A percentile compares a stretch with the other conserved stretches of the same genome.
phyloP scores from a whole-genome alignment of 768 basidiomycete genomes.

The Psilocybe cyanescens region DNA sequence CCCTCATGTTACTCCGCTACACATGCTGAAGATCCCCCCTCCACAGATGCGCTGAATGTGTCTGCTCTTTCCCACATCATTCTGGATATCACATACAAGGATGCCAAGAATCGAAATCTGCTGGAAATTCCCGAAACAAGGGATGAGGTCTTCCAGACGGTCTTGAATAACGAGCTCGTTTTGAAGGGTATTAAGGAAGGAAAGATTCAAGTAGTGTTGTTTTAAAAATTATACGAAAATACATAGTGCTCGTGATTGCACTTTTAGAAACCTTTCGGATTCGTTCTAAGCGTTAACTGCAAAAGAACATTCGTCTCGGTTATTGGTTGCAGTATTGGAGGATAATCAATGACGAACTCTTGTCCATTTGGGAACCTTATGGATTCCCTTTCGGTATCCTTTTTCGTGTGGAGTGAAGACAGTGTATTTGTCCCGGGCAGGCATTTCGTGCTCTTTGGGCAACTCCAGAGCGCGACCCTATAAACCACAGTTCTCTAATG shows the following conservation, averaged over 20 bases:
- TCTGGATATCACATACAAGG: slow-evolving; percentile 74
- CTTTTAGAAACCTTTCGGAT: slow-evolving; percentile 88
- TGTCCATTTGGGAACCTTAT: slow-evolving; percentile 98
- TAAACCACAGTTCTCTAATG: slow-evolving; percentile 1
- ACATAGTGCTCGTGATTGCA: slow-evolving; percentile 14
- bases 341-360: slow-evolving; percentile 55
- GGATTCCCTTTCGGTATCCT: slow-evolving; percentile 92
- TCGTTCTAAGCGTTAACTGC: slow-evolving; percentile 83
- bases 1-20: neutral
- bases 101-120: slow-evolving; percentile 75
- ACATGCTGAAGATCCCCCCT: neutral
- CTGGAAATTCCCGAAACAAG: slow-evolving; percentile 86
- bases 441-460: slow-evolving; percentile 95
- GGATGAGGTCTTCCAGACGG: slow-evolving; percentile 77
- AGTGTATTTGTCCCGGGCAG: slow-evolving; percentile 92
- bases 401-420: slow-evolving; percentile 70
- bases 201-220: slow-evolving; percentile 80
- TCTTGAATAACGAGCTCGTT: slow-evolving; percentile 67
- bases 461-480: slow-evolving; percentile 78
- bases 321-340: neutral
- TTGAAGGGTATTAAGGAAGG: slow-evolving; percentile 68
- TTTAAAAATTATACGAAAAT: slow-evolving; percentile 44
- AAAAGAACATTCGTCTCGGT: slow-evolving; percentile 8
- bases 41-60: slow-evolving; percentile 68
- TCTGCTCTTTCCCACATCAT: slow-evolving; percentile 85